Percentiles rank a stretch among this genome's conserved stretches.
phyloP scores from a whole-genome alignment of 495 filamentous ascomycete species.

The Xylaria longipes region DNA sequence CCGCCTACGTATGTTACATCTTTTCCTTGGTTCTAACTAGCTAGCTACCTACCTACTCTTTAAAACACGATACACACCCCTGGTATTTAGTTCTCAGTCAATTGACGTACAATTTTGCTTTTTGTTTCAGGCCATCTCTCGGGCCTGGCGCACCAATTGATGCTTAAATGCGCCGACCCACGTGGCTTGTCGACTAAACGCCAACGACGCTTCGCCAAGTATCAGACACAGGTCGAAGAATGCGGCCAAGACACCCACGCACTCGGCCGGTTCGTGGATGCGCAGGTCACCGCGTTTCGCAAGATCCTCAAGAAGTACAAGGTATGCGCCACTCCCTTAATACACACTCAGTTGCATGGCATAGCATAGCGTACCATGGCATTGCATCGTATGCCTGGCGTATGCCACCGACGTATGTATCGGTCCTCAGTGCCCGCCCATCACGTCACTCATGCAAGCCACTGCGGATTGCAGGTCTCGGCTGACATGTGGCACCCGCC shows the following conservation, averaged over 20 bases:
- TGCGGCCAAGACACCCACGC: constrained; percentile 68
- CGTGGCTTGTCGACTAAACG: constrained; percentile 44
- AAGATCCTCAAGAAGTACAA: constrained; percentile 81
- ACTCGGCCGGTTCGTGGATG: constrained; percentile 66
- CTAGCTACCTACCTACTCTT: neutral
- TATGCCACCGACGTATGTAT: constrained; percentile 4
- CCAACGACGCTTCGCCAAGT: constrained; percentile 56
- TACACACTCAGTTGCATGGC: neutral
- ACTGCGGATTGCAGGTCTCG: constrained; percentile 10
- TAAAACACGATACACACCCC: neutral
- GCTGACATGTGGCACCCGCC: constrained; percentile 25
- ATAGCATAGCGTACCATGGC: neutral
- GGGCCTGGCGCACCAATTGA: constrained; percentile 55
- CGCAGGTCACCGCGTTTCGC: constrained; percentile 69
- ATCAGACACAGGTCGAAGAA: constrained; percentile 49
- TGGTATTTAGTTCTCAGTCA: neutral
- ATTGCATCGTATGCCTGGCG: neutral
- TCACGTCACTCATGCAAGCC: constrained; percentile 1
- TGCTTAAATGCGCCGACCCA: constrained; percentile 48
- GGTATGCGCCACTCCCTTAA: constrained; percentile 33
- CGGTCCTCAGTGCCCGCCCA: neutral
- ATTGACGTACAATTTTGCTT: constrained; percentile 22
- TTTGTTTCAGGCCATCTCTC: constrained; percentile 55
- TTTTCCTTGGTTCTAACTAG: neutral
- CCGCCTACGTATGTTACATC: constrained; percentile 57